Evolutionary conservation across 192 early-diverging fungal genomes (phyloP), one percentile per base, ranked within the genome.

Genomic region (Coemansia sp.): DNA sequence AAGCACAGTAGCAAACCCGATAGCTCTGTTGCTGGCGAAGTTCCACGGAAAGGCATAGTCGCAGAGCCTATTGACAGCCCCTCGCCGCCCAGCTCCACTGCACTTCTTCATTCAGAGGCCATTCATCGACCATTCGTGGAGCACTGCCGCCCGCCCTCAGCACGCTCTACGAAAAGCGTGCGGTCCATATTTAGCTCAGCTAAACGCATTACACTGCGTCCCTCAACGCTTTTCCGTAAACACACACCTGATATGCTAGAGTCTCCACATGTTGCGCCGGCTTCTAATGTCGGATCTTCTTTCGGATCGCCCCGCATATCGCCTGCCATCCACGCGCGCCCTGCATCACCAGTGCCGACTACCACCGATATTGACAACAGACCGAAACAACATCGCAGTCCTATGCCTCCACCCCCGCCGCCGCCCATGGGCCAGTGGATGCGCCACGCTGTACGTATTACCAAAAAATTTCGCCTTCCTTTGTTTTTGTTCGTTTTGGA

Each of bases 151-250:
- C 79, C 79, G 24, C 59, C 71, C 11, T 81, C 79, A 0, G 63
- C 65, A 13, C 75, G 65, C n/a, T 81, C 79, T 29, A 74, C 70
- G 1, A 72, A 64, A 54, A 81, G 79, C 44, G 75, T 76, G 4
- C 75, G 74, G 40, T 76, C 43, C 54, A 81, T 82, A 27, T 82
- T 82, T 27, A 69, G 75, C 2, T 60, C 79, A 6, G 75, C 79
- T 43, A 80, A 75, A 18, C 79, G 74, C 60, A 76, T 80, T 41
- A 62, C 74, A 7, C 42, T 80, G 43, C 79, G 79, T 55, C 59
- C 74, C 5, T 80, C 79, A 3, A 67, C 46, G 41, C 63, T 80
- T 59, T 80, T 76, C 42, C 69, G 57, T 33, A 60, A 60, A 36
- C 57, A 60, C 57, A 60, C 57, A 1, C 65, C 29, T n/a, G 57